Conservation (phyloP, 441 rosid species). For the Pelargonium australe region DNA sequence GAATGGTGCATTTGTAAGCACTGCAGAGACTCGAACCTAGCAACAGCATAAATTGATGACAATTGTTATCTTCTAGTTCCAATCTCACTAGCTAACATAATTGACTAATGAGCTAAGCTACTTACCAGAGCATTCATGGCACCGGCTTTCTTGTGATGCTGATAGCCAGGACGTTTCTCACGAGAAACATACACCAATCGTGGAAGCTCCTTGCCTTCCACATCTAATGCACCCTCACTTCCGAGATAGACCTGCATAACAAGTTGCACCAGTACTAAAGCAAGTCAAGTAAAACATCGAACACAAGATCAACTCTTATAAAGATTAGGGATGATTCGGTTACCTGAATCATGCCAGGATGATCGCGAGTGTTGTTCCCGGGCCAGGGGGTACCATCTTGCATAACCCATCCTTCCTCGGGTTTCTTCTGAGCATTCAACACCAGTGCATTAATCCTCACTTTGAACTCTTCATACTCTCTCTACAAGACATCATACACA, state of each 20-base stretch:
- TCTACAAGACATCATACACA: constrained; percentile 38
- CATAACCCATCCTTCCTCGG: constrained; percentile 99
- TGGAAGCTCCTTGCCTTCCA: constrained; percentile 94
- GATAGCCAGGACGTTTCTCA: constrained; percentile 96
- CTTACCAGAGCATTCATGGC: constrained; percentile 97
- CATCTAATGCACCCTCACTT: constrained; percentile 92
- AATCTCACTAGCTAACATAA: background rate
- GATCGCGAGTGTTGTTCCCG: constrained; percentile 94
- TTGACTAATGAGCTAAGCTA: constrained; percentile 9
- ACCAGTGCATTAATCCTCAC: constrained; percentile 85
- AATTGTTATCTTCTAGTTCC: constrained; percentile 15
- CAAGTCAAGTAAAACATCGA: background rate
- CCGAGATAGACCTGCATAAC: constrained; percentile 86
- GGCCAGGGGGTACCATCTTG: constrained; percentile 99
- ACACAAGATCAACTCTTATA: too few relatives aligned
- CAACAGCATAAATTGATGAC: constrained; percentile 13
- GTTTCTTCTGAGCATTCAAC: constrained; percentile 80
- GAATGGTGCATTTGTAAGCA: constrained; percentile 97
- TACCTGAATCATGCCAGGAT: constrained; percentile 99
- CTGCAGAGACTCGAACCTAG: constrained; percentile 97
- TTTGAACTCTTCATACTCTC: constrained; percentile 97
- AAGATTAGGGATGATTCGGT: background rate
- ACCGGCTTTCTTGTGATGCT: constrained; percentile 99
- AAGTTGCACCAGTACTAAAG: background rate
- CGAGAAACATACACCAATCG: constrained; percentile 96